Base-by-base conservation (phyloP, 371 early-diverging fungal genomes). In the Smittium culicis region DNA sequence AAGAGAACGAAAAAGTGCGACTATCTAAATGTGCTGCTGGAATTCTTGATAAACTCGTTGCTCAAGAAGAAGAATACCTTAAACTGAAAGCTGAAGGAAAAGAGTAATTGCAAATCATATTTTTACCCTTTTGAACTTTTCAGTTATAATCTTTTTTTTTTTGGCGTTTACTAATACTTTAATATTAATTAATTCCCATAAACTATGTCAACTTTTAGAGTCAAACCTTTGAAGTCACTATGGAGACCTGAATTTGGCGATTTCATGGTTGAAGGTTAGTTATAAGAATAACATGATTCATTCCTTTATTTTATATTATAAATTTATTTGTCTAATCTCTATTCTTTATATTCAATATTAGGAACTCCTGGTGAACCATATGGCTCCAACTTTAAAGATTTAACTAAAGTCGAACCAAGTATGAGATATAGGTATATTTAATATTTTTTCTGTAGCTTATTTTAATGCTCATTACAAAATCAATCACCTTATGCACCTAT, bases 201-300 rank as follows among this genome's bases (percentile, higher is more conserved):
- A n/a, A n/a, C n/a, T n/a, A n/a, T n/a, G n/a, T n/a, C n/a, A n/a
- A n/a, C n/a, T 55, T 63, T 74, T 77, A 11, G 64, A 64, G n/a
- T 69, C 62, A 2, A 1, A n/a, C 63, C 63, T 35, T 80, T 83
- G n/a, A 79, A 81, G 71, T 84, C 88, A 16, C 78, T 87, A 31
- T 98, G 97, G 97, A 82, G 91, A 70, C 96, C 96, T 34, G 98
- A 98, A 74, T 98, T 92, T 76, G 97, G 92, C 17, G 82, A 92
- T 55, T 96, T 86, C 79, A 96, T 96, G 97, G 79, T 96, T 67
- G 98, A 96, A 75, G 92, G 83, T 77, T 71, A 20, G 68, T 67
- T 58, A 25, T 20, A 25, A 25, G 24, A 33, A 55, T 27, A 55
- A 24, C 55, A 55, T 27, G 11, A 5, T 33, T 11, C 60, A 60